Conservation (phyloP, 257 asterid species). For the Gentiana dahurica region DNA sequence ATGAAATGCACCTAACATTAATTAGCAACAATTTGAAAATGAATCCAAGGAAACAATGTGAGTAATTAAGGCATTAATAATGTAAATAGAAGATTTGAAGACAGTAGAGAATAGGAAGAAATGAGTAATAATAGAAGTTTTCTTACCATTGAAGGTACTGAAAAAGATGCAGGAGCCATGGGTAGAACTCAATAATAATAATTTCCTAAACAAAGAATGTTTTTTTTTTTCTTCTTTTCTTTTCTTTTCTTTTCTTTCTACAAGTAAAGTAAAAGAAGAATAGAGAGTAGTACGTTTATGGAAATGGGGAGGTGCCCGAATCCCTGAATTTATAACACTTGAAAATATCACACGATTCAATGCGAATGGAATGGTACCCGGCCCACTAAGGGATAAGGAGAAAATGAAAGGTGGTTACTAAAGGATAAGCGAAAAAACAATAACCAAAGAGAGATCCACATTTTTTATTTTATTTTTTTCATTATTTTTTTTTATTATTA, state of each 20-base stretch:
- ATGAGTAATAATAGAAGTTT: not conserved
- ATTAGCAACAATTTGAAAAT: not conserved
- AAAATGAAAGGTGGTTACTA: constrained; percentile 4
- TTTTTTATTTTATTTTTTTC: too few relatives aligned
- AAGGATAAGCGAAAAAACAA: constrained; percentile 15
- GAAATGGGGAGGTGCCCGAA: constrained; percentile 7
- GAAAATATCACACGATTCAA: constrained; percentile 6
- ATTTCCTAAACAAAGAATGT: not conserved
- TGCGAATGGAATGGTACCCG: not conserved
- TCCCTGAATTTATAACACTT: constrained; percentile 36
- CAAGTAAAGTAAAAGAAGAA: constrained; percentile 14
- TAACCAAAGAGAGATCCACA: too few relatives aligned
- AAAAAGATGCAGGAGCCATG: constrained; percentile 80
- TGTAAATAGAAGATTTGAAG: not conserved
- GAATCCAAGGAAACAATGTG: too few relatives aligned
- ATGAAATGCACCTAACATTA: not conserved
- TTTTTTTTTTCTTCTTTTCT: too few relatives aligned
- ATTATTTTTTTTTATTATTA: too few relatives aligned
- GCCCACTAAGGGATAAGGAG: constrained; percentile 23
- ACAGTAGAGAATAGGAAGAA: not conserved
- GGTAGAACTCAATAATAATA: constrained; percentile 32
- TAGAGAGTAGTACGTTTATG: constrained; percentile 12
- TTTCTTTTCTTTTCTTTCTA: too few relatives aligned
- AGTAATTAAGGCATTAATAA: not conserved
- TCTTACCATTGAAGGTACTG: constrained; percentile 81